These are phyloP conservation scores for Pterocarpus macrocarpus DNA, from an alignment of 306 rosid genomes.

Conservation along the genomic window DNA sequence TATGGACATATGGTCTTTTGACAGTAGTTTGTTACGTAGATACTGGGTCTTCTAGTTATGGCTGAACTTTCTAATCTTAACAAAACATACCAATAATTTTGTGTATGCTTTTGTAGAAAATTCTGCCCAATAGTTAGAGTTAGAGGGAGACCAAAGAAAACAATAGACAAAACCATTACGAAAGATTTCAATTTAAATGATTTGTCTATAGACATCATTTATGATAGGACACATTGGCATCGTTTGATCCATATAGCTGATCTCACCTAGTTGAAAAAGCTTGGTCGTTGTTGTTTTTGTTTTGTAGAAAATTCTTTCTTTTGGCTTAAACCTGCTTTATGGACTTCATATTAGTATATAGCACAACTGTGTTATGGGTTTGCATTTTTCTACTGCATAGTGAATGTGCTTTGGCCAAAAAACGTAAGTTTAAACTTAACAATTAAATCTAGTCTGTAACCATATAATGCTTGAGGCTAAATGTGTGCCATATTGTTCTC, in stretches of 20 bases:
- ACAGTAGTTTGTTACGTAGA: conserved; percentile 33
- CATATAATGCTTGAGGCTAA: conserved; percentile 44
- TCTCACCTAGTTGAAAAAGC: background rate
- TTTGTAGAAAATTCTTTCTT: background rate
- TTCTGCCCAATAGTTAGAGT: background rate
- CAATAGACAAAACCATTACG: background rate
- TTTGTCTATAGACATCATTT: background rate
- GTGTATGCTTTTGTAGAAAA: background rate
- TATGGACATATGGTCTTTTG: conserved; percentile 6
- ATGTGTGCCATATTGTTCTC: conserved; percentile 18
- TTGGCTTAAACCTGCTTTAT: conserved; percentile 13
- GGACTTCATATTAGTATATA: conserved; percentile 23
- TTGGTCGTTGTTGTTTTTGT: background rate
- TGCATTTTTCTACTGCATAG: conserved; percentile 16
- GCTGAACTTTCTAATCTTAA: conserved; percentile 31
- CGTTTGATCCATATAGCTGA: background rate
- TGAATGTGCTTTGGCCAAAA: conserved; percentile 3
- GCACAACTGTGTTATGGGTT: conserved; percentile 20
- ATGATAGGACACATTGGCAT: background rate
- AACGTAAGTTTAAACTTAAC: conserved; percentile 5
- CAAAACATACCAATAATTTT: conserved; percentile 1
- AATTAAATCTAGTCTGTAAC: conserved; percentile 28
- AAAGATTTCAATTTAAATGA: background rate
- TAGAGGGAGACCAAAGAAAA: background rate
- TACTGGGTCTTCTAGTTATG: conserved; percentile 36